Percentiles rank a stretch among this genome's conserved stretches.
Conservation (phyloP, 345 rosid species). For the Eucalyptus fibrosa region DNA sequence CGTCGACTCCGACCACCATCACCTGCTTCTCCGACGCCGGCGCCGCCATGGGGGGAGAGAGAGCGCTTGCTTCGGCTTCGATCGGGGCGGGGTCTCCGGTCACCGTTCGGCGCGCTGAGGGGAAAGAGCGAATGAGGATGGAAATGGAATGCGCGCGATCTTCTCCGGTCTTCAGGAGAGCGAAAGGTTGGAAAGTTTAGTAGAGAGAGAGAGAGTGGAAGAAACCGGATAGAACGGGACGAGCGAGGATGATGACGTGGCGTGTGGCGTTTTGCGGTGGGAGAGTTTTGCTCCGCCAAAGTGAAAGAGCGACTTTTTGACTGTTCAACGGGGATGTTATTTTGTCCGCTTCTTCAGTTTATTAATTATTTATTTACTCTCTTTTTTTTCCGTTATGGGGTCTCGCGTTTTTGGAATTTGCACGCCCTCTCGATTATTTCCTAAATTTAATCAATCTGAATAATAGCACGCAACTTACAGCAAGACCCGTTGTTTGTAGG, state of each 20-base stretch:
- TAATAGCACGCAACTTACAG: background rate
- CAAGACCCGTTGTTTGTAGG: background rate
- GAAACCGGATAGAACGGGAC: background rate
- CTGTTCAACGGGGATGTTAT: background rate
- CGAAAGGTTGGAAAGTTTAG: background rate
- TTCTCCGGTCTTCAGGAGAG: background rate
- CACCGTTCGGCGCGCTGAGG: background rate
- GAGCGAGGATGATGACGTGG: background rate
- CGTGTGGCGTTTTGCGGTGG: background rate
- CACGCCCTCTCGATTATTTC: background rate
- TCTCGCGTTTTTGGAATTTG: too few species aligned
- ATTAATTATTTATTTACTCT: too few species aligned
- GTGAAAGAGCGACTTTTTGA: background rate
- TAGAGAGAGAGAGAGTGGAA: background rate
- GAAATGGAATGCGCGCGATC: background rate
- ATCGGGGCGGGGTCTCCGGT: background rate
- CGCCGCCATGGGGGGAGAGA: background rate
- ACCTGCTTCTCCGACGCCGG: conserved; percentile 5
- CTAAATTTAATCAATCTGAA: background rate
- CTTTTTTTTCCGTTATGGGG: background rate
- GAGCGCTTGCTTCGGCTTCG: background rate
- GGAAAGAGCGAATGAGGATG: background rate
- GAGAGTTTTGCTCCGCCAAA: background rate
- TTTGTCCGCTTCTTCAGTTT: too few species aligned
- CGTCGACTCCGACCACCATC: conserved; percentile 38